Conservation (phyloP, 2,329 filamentous ascomycete species). For the Talaromyces sp. region DNA sequence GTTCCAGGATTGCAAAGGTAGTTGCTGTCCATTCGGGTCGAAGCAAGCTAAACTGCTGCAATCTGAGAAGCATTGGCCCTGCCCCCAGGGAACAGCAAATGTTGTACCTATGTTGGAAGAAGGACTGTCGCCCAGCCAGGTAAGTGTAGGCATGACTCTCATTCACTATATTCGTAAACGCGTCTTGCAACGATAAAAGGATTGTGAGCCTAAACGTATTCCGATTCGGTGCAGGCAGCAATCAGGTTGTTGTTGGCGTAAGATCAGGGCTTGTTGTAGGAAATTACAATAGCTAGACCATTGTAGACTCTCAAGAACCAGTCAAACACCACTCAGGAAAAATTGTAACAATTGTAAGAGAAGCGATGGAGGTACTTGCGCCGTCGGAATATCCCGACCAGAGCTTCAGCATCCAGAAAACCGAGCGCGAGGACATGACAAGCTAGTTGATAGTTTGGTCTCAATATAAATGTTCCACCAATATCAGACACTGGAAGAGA, state of each 20-base stretch:
- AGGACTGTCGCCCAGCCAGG: slow-evolving; percentile 43
- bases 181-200: background rate
- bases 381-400: slow-evolving; percentile 1
- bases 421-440: background rate
- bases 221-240: background rate
- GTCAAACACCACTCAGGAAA: background rate
- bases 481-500: background rate
- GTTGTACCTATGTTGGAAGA: slow-evolving; percentile 37
- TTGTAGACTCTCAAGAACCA: background rate
- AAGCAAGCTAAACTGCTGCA: slow-evolving; percentile 37
- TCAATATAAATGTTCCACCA: slow-evolving; percentile 13
- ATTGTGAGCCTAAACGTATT: background rate
- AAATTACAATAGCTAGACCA: background rate
- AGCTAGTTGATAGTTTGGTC: background rate
- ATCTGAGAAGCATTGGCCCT: slow-evolving; percentile 38
- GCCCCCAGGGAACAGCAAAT: slow-evolving; percentile 45
- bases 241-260: background rate
- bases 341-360: background rate
- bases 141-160: slow-evolving; percentile 6
- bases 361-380: background rate
- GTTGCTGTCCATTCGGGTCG: slow-evolving; percentile 22
- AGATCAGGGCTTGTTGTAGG: background rate
- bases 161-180: background rate
- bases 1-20: slow-evolving; percentile 52
- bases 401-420: background rate